phyloP scores from a whole-genome alignment of 2,329 filamentous ascomycete genomes.

The Corynespora cassiicola region DNA sequence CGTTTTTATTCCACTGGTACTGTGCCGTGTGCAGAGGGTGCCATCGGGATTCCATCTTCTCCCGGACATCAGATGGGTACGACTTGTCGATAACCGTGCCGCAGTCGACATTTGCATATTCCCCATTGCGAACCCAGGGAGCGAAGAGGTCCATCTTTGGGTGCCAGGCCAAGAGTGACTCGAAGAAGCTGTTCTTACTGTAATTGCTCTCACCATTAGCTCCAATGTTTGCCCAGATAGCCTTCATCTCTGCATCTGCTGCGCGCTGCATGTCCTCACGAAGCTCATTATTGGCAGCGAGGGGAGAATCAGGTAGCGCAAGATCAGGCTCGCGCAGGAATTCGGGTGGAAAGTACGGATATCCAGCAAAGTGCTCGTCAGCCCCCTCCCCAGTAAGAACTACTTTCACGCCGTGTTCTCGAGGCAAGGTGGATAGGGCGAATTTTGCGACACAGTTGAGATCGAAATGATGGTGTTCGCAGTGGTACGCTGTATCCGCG shows the following conservation, averaged over 20 bases:
- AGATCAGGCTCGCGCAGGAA: constrained; percentile 57
- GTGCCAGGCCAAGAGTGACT: not conserved
- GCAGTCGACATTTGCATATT: constrained; percentile 11
- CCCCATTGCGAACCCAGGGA: not conserved
- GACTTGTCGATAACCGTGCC: constrained; percentile 29
- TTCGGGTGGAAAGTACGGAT: constrained; percentile 55
- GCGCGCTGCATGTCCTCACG: not conserved
- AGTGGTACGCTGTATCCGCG: constrained; percentile 54
- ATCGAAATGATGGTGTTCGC: constrained; percentile 55
- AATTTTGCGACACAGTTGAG: constrained; percentile 61
- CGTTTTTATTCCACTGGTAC: constrained; percentile 29
- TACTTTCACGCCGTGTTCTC: constrained; percentile 58
- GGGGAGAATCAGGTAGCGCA: too few species aligned
- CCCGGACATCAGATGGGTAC: constrained; percentile 34
- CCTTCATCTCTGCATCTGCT: constrained; percentile 2
- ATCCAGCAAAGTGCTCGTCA: constrained; percentile 63
- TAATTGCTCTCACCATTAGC: not conserved
- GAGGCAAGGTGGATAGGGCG: constrained; percentile 54
- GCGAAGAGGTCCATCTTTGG: constrained; percentile 3
- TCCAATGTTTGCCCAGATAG: not conserved
- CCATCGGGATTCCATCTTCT: constrained; percentile 21
- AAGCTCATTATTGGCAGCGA: constrained; percentile 5
- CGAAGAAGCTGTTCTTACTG: not conserved
- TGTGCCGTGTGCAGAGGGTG: constrained; percentile 27
- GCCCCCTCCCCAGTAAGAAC: constrained; percentile 61